Conservation (phyloP, 805 yeast genomes). For the Groenewaldozyma tartarivorans region DNA sequence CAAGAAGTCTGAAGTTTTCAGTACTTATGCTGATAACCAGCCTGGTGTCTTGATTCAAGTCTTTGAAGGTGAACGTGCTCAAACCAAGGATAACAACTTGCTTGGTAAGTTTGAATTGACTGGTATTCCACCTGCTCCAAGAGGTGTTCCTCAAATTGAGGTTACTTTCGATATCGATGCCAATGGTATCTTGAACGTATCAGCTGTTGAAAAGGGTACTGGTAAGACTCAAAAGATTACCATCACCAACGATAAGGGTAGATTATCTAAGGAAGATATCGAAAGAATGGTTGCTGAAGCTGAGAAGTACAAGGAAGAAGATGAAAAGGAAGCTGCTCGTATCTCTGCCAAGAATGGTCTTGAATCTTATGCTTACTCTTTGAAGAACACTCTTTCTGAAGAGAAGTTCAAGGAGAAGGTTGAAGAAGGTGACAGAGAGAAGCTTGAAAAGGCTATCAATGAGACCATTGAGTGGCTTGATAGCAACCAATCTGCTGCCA, state of each 20-base stretch:
- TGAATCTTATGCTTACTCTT: slow-evolving; percentile 90
- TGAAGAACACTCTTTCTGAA: slow-evolving; percentile 74
- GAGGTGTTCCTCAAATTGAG: slow-evolving; percentile 98
- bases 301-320: slow-evolving; percentile 94
- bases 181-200: slow-evolving; percentile 92
- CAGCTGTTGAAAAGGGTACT: slow-evolving; percentile 96
- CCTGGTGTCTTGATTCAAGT: slow-evolving; percentile 98
- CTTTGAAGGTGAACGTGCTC: slow-evolving; percentile 96
- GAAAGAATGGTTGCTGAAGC: slow-evolving; percentile 98
- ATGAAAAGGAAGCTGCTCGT: slow-evolving; percentile 89
- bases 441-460: slow-evolving; percentile 68
- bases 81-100: slow-evolving; percentile 90
- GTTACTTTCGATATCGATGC: slow-evolving; percentile 96
- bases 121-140: slow-evolving; percentile 97
- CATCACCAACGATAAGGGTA: slow-evolving; percentile 97
- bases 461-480: slow-evolving; percentile 90
- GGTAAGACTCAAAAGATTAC: slow-evolving; percentile 96
- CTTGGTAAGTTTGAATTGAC: slow-evolving; percentile 94
- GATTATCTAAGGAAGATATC: slow-evolving; percentile 94
- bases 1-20: slow-evolving; percentile 93
- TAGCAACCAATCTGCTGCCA: slow-evolving; percentile 81
- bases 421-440: slow-evolving; percentile 56
- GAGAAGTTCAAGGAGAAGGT: slow-evolving; percentile 71
- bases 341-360: slow-evolving; percentile 89
- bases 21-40: slow-evolving; percentile 96